These are phyloP conservation scores for Cucumis cinereus DNA, from an alignment of 306 rosid genomes.

Conservation along the genomic window DNA sequence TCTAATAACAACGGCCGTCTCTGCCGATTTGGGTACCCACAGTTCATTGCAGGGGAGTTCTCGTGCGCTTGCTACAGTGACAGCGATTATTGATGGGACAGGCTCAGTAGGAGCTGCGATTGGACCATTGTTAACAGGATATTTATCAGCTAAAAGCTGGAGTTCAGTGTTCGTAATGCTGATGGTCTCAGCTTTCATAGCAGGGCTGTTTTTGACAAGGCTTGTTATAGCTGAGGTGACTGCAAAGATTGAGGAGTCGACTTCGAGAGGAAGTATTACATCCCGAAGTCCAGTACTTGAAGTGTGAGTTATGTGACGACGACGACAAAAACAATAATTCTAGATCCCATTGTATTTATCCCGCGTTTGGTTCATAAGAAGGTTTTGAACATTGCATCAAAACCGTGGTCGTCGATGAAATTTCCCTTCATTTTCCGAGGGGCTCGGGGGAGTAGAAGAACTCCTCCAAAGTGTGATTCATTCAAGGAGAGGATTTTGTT, in stretches of 20 bases:
- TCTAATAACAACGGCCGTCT: slow-evolving; percentile 92
- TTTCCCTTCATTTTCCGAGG: background rate
- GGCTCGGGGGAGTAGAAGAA: background rate
- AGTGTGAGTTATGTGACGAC: slow-evolving; percentile 17
- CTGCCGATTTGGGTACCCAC: slow-evolving; percentile 96
- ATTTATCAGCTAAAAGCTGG: slow-evolving; percentile 79
- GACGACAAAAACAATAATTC: background rate
- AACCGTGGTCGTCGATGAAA: background rate
- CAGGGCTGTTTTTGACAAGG: slow-evolving; percentile 81
- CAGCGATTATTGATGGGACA: slow-evolving; percentile 92
- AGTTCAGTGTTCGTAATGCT: slow-evolving; percentile 78
- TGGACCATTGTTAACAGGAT: slow-evolving; percentile 84
- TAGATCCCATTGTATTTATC: slow-evolving; percentile 2
- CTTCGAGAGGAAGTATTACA: slow-evolving; percentile 23
- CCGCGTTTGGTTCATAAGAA: background rate
- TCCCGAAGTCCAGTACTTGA: slow-evolving; percentile 14
- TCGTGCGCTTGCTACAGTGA: slow-evolving; percentile 86
- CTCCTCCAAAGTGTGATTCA: background rate
- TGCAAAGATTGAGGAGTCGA: slow-evolving; percentile 57
- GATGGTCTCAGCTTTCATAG: slow-evolving; percentile 78
- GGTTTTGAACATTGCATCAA: slow-evolving; percentile 1
- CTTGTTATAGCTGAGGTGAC: slow-evolving; percentile 72
- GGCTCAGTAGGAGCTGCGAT: slow-evolving; percentile 97
- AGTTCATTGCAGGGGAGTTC: slow-evolving; percentile 75
- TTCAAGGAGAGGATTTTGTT: background rate